Evolutionary conservation across 768 basidiomycete species (phyloP).

Genomic region (Leccinum rimulosum): DNA sequence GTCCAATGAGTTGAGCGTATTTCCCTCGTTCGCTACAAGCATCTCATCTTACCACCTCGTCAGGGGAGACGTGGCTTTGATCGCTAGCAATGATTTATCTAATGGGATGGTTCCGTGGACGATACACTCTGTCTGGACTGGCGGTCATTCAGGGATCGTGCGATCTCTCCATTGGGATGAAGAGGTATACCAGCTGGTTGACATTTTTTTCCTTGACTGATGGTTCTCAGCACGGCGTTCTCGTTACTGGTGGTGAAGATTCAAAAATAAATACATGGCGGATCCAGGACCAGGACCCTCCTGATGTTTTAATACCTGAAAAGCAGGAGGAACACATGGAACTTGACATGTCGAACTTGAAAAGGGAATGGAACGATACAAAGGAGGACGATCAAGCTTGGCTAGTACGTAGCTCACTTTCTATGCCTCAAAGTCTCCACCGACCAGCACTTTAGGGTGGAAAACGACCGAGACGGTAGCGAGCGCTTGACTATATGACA

Average conservation of each 20-base stretch:
- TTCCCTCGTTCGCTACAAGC: not conserved
- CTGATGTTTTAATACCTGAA: not conserved
- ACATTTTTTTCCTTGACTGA: not conserved
- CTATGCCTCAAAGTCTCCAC: not conserved
- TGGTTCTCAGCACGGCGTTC: slow-evolving; percentile 34
- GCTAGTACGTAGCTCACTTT: slow-evolving; percentile 14
- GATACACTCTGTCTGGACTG: slow-evolving; percentile 50
- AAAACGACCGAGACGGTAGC: slow-evolving; percentile 22
- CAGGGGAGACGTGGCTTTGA: slow-evolving; percentile 59
- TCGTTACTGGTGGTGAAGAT: slow-evolving; percentile 54
- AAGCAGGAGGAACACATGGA: slow-evolving; percentile 15
- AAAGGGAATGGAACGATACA: slow-evolving; percentile 25
- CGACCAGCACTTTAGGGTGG: slow-evolving; percentile 12
- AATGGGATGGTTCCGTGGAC: slow-evolving; percentile 44
- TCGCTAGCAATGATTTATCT: slow-evolving; percentile 44
- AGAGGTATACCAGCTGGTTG: slow-evolving; percentile 31
- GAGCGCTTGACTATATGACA: not conserved
- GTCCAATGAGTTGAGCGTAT: slow-evolving; percentile 61
- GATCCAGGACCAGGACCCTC: slow-evolving; percentile 8
- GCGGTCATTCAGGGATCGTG: slow-evolving; percentile 56
- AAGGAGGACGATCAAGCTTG: slow-evolving; percentile 11
- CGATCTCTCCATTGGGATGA: slow-evolving; percentile 58
- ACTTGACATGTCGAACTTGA: slow-evolving; percentile 8
- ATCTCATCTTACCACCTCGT: slow-evolving; percentile 1
- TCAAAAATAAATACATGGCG: slow-evolving; percentile 45